A percentile compares a stretch with the other conserved stretches of the same genome.
Evolutionary conservation across 768 basidiomycete species (phyloP).

Genomic region (Boletus reticuloceps): DNA sequence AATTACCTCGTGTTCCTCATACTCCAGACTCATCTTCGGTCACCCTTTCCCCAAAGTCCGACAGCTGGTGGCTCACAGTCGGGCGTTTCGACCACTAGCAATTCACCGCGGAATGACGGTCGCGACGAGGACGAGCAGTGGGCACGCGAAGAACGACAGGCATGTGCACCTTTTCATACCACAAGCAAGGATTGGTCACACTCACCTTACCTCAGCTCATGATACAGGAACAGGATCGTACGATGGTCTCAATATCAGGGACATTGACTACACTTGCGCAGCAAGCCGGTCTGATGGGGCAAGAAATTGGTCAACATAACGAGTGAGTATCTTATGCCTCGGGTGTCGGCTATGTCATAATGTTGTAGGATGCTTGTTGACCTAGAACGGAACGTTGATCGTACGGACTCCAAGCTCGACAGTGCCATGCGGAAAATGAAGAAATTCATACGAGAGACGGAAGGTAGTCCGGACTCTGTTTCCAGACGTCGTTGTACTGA

Average conservation of each 20-base stretch:
- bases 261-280: constrained; percentile 81
- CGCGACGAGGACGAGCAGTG: constrained; percentile 75
- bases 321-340: constrained; percentile 53
- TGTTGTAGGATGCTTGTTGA: constrained; percentile 71
- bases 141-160: constrained; percentile 87
- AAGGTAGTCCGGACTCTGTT: constrained; percentile 42
- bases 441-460: constrained; percentile 82
- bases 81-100: constrained; percentile 5
- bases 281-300: constrained; percentile 94
- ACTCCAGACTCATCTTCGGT: constrained; percentile 7
- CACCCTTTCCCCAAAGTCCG: constrained; percentile 16
- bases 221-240: constrained; percentile 84
- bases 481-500: background rate
- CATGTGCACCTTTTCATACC: constrained; percentile 23
- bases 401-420: constrained; percentile 60
- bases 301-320: constrained; percentile 87
- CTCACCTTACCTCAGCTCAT: constrained; percentile 55
- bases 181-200: background rate
- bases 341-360: background rate
- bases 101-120: constrained; percentile 21
- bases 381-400: constrained; percentile 70
- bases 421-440: constrained; percentile 68
- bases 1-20: background rate
- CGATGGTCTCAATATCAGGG: constrained; percentile 84
- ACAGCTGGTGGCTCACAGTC: constrained; percentile 19